Evolutionary conservation across 202 grass and related monocot species (phyloP), one percentile per base, ranked within the genome.

Genomic region (Schoenoplectus tabernaemontani): DNA sequence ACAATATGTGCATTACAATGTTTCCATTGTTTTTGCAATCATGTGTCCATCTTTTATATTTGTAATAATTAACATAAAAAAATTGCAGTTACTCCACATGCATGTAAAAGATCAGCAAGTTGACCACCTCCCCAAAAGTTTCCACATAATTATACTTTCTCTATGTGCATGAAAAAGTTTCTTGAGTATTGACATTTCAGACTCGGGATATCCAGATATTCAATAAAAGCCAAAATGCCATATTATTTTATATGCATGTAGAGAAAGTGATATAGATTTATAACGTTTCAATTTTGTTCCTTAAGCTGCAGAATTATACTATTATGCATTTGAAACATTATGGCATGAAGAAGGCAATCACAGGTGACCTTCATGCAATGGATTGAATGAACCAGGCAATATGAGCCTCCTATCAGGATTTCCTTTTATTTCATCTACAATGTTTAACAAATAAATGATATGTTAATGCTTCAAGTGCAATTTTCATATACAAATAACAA

Each of bases 301-400:
- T 58, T 59, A 24, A 59, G 64, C n/a, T 68, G 34, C 39, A 69
- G 32, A 64, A 64, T 36, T 64, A 1, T 12, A 37, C 17, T 44
- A 43, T 43, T 69, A 13, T 44, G 65, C 65, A 44, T 69, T 69
- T 13, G 5, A 23, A 69, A 24, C 9, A 19, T 12, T 37, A 44
- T 44, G 44, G 19, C 65, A 68, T 48, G 50, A 59, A 19, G 48
- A 78, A 57, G 37, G 82, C 79, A 94, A 75, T 72, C 64, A 94
- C 60, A 98, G 78, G 70, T 98, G 95, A 3, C 95, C 95, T 88
- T 92, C 95, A 89, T 98, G 95, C 80, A 98, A 71, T n/a, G 95
- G 95, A 85, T 98, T 92, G 90, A 98, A 94, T 82, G 95, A 98
- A 87, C 95, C 95, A 76, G 95, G 82, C 72, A 98, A 81, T 83